Evolutionary conservation across 2,329 filamentous ascomycete species (phyloP).

Genomic region (Ascocoryne sarcoides): DNA sequence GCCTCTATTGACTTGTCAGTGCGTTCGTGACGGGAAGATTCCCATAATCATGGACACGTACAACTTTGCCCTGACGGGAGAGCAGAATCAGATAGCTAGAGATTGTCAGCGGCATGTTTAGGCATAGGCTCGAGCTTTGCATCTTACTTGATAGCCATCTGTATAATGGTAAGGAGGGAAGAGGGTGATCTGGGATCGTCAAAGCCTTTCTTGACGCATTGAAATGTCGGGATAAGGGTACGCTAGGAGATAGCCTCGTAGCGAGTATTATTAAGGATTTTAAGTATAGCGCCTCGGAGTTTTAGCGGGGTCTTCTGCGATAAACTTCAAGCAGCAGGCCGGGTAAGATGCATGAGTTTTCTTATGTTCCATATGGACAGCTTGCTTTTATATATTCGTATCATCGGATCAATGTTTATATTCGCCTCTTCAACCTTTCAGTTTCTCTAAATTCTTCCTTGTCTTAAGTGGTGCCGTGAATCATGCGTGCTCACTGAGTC

Average conservation of each 20-base stretch:
- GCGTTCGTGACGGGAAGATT: conserved; percentile 1
- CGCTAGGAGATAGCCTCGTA: background rate
- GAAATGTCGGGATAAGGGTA: background rate
- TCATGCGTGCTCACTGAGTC: no score
- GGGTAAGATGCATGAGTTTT: no score
- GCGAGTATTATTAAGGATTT: no score
- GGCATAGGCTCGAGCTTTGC: no score
- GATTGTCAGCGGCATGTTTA: conserved; percentile 19
- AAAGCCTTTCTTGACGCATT: background rate
- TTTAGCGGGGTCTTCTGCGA: background rate
- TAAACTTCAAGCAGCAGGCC: no score
- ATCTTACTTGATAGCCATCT: conserved; percentile 7
- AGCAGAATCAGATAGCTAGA: conserved; percentile 91
- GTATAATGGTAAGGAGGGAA: background rate
- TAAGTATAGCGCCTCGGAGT: no score
- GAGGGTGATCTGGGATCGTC: background rate
- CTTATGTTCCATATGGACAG: no score
- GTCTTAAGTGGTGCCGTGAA: no score
- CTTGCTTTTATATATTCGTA: no score
- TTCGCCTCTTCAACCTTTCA: no score
- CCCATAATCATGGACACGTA: conserved; percentile 42
- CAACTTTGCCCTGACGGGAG: conserved; percentile 97
- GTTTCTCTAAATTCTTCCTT: no score
- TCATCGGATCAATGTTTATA: no score
- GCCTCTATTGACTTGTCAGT: conserved; percentile 53